Conservation (phyloP, 192 early-diverging fungal species). For the Mycoemilia scoparia region DNA sequence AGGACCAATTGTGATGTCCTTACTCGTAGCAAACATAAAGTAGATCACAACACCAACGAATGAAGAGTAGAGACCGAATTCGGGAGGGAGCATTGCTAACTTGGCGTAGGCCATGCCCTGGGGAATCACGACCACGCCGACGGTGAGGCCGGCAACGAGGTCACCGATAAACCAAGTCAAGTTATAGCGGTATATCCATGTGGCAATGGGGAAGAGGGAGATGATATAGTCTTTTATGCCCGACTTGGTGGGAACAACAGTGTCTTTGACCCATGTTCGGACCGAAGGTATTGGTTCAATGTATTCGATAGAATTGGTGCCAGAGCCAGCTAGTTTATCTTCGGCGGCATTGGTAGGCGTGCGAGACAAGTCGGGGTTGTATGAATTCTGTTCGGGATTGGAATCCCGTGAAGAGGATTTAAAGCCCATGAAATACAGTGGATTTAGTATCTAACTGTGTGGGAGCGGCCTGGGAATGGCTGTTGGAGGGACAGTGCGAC, state of each 20-base stretch:
- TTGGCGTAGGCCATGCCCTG: conserved; percentile 60
- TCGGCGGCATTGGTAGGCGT: neutral
- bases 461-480: too few species aligned
- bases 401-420: neutral
- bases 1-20: conserved; percentile 54
- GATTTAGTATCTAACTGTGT: too few species aligned
- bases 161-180: conserved; percentile 45
- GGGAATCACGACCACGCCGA: conserved; percentile 54
- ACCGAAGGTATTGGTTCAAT: conserved; percentile 22
- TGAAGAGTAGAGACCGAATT: conserved; percentile 60
- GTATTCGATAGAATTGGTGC: conserved; percentile 9
- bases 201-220: conserved; percentile 25
- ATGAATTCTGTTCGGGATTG: neutral
- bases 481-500: too few species aligned
- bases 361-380: neutral
- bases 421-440: too few species aligned
- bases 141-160: conserved; percentile 50
- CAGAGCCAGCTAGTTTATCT: too few species aligned
- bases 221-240: conserved; percentile 6
- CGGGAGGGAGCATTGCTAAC: conserved; percentile 46
- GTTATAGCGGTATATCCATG: conserved; percentile 31
- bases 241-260: conserved; percentile 7
- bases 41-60: conserved; percentile 54
- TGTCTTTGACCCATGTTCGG: conserved; percentile 12
- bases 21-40: conserved; percentile 51